Evolutionary conservation across 306 rosid species (phyloP), one percentile per base, ranked within the genome.

Genomic region (Aeschynomene evenia): DNA sequence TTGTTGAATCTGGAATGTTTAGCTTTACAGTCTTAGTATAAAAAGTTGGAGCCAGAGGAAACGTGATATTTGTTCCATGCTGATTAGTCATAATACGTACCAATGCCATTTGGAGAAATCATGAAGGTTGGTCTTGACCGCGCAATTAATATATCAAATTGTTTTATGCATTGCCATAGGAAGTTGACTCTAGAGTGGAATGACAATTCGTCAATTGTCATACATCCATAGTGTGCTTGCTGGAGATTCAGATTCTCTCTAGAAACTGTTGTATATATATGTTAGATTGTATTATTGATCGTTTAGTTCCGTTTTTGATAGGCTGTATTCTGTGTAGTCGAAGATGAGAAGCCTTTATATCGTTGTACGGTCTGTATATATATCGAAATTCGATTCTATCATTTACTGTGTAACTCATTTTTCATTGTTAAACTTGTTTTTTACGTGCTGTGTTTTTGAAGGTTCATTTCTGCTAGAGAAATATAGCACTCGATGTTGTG

Each of bases 81-180:
- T 71, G 83, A 75, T 82, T 74, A 74, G 66, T 75, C 79, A 66
- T 66, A 66, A 51, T 72, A 33, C 84, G 48, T 79, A 74, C 86
- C 73, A 23, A 55, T 60, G 73, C 65, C 45, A 66, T 79, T 61
- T 75, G 77, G 71, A 62, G 69, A 75, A 67, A 67, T 69, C 77
- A 34, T 61, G 72, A 70, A 60, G 76, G 74, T 54, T 71, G 73
- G 55, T 66, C 34, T 75, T 70, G 40, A 46, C 83, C 36, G 36
- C 71, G 72, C 59, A 60, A 66, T 65, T 74, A 70, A 67, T 71
- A 66, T 66, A 58, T 70, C 76, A 53, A 73, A 74, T 46, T 40
- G n/a, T 46, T 65, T 60, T 37, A 34, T 54, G 63, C 78, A 39
- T 54, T 52, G 77, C 53, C 23, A 62, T 71, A n/a, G 73, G 70